These are phyloP conservation scores for Gastrodia elata DNA, from an alignment of 106 monocot species.

Conservation along the genomic window DNA sequence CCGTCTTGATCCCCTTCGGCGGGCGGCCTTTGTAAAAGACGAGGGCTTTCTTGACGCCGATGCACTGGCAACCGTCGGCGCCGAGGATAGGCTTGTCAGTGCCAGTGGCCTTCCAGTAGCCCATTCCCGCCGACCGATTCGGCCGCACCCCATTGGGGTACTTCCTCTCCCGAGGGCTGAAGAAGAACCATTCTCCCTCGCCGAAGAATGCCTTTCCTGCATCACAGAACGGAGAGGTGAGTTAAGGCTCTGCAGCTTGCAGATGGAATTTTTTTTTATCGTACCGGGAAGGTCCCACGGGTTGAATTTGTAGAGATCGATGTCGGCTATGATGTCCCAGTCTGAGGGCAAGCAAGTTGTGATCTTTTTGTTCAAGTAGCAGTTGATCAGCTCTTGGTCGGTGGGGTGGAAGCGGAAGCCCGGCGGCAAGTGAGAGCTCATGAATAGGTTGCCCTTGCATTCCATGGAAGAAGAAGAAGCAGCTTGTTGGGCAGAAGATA, in stretches of 20 bases:
- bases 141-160: neutral
- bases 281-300: constrained; percentile 18
- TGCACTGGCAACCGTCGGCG: neutral
- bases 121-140: neutral
- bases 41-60: constrained; percentile 8
- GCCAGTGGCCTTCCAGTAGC: constrained; percentile 6
- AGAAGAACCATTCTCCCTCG: constrained; percentile 7
- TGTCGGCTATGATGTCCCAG: constrained; percentile 9
- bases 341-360: neutral
- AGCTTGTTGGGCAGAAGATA: neutral
- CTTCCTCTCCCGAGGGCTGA: neutral
- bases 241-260: too few relatives aligned
- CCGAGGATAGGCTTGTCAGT: constrained; percentile 4
- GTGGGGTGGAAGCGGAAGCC: constrained; percentile 20
- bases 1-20: constrained; percentile 7
- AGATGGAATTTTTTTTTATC: too few relatives aligned
- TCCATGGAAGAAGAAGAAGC: constrained; percentile 10
- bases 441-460: neutral
- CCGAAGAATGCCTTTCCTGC: constrained; percentile 1
- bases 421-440: constrained; percentile 13
- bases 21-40: constrained; percentile 9
- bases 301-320: constrained; percentile 18
- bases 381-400: constrained; percentile 17
- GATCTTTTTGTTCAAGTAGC: constrained; percentile 14
- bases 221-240: too few relatives aligned